phyloP scores from a whole-genome alignment of 371 early-diverging fungal species.

The Ordospora pajunii region DNA sequence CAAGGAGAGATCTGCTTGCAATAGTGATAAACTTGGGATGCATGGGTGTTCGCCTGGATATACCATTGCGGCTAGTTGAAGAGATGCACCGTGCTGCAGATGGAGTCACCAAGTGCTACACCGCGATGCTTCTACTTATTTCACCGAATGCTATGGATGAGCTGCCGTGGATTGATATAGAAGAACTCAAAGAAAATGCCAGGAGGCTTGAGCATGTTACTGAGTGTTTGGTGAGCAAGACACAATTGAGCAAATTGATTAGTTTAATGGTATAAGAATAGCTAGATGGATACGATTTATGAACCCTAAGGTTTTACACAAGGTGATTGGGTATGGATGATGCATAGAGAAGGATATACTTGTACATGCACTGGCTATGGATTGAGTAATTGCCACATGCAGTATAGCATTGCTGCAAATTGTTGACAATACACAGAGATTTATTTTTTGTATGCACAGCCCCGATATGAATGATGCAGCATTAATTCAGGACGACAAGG shows the following conservation, averaged over 20 bases:
- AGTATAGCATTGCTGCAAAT: too few relatives aligned
- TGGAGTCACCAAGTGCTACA: neutral
- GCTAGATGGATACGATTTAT: too few relatives aligned
- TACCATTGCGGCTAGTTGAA: neutral
- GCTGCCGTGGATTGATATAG: neutral
- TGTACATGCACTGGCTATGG: too few relatives aligned
- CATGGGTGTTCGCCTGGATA: neutral
- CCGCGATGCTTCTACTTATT: neutral
- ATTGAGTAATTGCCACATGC: too few relatives aligned
- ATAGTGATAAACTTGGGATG: neutral
- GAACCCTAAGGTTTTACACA: too few relatives aligned
- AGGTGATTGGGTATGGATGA: too few relatives aligned
- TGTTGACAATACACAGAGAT: neutral
- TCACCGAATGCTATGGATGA: neutral
- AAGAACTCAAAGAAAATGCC: neutral
- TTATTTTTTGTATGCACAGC: conserved; percentile 9
- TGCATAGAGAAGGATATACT: too few relatives aligned
- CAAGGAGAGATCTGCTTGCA: neutral
- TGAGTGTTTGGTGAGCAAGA: too few relatives aligned
- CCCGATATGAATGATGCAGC: conserved; percentile 1
- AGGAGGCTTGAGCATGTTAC: neutral
- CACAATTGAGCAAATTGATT: too few relatives aligned
- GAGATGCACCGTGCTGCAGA: neutral
- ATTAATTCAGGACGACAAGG: conserved; percentile 23
- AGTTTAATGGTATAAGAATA: too few relatives aligned